Conservation (phyloP, 169 alveolate genomes). For the Besnoitia besnoiti region DNA sequence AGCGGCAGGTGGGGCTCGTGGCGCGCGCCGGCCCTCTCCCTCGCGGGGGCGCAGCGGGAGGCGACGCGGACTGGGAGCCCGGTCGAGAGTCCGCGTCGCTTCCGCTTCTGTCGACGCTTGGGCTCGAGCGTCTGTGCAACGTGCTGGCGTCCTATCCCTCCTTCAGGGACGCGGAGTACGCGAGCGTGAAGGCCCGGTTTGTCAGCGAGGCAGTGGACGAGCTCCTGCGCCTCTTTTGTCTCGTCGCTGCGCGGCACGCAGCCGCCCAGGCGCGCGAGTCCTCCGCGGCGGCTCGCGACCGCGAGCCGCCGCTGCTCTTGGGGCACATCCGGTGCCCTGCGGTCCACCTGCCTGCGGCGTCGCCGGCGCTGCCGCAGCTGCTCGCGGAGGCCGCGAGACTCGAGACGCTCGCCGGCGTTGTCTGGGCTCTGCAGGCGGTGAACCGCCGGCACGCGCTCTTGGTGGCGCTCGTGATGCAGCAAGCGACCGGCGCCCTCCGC, state of each 20-base stretch:
- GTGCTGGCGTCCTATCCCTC: not conserved
- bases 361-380: not conserved
- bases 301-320: not conserved
- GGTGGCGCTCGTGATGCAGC: not conserved
- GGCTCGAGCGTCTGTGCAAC: conserved; percentile 5
- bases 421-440: not conserved
- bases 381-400: not conserved
- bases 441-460: not conserved
- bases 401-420: not conserved
- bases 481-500: not conserved
- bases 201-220: not conserved
- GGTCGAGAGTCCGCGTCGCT: no score
- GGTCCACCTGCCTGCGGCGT: not conserved
- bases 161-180: not conserved
- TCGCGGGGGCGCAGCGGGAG: not conserved
- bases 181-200: not conserved
- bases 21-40: not conserved
- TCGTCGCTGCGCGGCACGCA: not conserved
- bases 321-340: not conserved
- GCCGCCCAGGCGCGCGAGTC: not conserved
- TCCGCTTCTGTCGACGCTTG: not conserved
- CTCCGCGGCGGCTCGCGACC: not conserved
- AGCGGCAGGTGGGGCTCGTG: not conserved
- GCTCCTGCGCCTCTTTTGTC: not conserved
- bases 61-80: not conserved